Evolutionary conservation across 495 filamentous ascomycete species (phyloP).

Genomic region (Penicillium steckii): DNA sequence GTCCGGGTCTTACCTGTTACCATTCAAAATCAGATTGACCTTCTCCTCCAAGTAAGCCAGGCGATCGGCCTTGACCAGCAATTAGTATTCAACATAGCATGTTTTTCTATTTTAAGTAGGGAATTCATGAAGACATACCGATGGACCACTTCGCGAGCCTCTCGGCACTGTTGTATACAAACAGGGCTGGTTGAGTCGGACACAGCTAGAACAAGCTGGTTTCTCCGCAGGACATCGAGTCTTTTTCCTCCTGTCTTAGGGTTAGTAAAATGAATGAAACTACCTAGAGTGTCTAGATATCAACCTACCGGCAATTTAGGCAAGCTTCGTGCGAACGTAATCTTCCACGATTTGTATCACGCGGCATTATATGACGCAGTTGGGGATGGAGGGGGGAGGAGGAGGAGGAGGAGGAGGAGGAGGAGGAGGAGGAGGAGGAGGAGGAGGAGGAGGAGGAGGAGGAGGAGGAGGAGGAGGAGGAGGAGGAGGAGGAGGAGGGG

Average conservation of each 20-base stretch:
- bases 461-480: neutral
- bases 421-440: neutral
- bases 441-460: neutral
- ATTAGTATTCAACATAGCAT: neutral
- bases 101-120: neutral
- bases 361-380: slow-evolving; percentile 28
- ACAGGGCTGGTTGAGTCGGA: slow-evolving; percentile 42
- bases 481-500: neutral
- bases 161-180: slow-evolving; percentile 33
- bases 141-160: slow-evolving; percentile 29
- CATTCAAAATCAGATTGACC: slow-evolving; percentile 44
- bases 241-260: slow-evolving; percentile 41
- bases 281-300: neutral
- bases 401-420: neutral
- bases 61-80: slow-evolving; percentile 35
- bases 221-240: slow-evolving; percentile 48
- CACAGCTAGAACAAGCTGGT: slow-evolving; percentile 45
- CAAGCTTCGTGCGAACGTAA: slow-evolving; percentile 47
- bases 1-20: slow-evolving; percentile 24
- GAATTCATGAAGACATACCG: slow-evolving; percentile 21
- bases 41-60: slow-evolving; percentile 48
- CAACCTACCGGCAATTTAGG: slow-evolving; percentile 40
- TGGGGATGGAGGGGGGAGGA: neutral
- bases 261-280: neutral
- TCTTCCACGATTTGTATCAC: slow-evolving; percentile 37